Evolutionary conservation across 1,284 basidiomycete genomes (phyloP).

Genomic region (Fomitiporia mediterranea): DNA sequence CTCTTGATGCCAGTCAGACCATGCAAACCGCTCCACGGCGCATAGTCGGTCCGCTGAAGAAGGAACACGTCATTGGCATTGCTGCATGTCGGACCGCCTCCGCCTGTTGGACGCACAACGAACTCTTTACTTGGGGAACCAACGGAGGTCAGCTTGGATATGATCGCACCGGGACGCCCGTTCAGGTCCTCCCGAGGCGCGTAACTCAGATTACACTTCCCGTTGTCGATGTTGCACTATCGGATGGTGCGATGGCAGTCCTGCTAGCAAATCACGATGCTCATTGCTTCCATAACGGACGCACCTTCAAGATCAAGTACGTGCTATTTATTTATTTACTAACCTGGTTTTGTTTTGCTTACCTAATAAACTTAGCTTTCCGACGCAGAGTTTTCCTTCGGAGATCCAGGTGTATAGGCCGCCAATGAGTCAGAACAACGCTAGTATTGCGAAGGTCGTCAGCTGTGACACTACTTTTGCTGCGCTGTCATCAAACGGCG

Average conservation of each 20-base stretch:
- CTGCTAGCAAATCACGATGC: constrained; percentile 75
- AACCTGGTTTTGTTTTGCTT: constrained; percentile 14
- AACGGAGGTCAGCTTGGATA: constrained; percentile 88
- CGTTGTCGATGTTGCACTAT: constrained; percentile 66
- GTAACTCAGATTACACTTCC: constrained; percentile 75
- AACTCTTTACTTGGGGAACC: constrained; percentile 95
- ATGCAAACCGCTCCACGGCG: constrained; percentile 77
- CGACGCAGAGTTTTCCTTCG: constrained; percentile 63
- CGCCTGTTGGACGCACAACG: constrained; percentile 83
- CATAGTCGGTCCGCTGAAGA: constrained; percentile 75
- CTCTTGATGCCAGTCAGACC: constrained; percentile 50
- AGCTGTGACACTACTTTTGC: constrained; percentile 82
- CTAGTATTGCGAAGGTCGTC: constrained; percentile 78
- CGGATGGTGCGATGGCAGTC: constrained; percentile 81
- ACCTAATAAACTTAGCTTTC: constrained; percentile 46
- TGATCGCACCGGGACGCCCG: constrained; percentile 50
- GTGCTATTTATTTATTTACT: constrained; percentile 27
- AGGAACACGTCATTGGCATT: constrained; percentile 76
- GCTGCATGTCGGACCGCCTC: constrained; percentile 87
- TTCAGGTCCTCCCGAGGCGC: constrained; percentile 78
- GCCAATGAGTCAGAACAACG: constrained; percentile 64
- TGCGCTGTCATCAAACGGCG: constrained; percentile 83
- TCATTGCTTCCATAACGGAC: constrained; percentile 77
- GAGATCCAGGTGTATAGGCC: constrained; percentile 77
- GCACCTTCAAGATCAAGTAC: constrained; percentile 70